Percentiles rank a stretch among this genome's conserved stretches.
Evolutionary conservation across 768 basidiomycete species (phyloP).

Genomic region (Mycena maculata): DNA sequence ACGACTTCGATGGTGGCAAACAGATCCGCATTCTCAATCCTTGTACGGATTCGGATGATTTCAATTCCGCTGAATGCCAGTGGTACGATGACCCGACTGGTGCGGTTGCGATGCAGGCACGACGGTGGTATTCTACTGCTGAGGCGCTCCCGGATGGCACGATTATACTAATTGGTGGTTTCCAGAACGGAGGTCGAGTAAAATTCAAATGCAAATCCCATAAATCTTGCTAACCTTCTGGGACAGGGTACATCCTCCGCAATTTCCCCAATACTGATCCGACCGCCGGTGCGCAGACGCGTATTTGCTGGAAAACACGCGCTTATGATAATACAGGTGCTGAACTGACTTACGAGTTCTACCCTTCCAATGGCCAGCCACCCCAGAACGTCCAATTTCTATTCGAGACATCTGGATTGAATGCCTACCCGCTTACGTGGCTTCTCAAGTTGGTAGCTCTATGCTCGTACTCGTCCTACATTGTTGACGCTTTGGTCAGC

Average conservation of each 20-base stretch:
- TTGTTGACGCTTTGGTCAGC: conserved; percentile 33
- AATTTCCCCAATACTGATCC: conserved; percentile 79
- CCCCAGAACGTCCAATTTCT: conserved; percentile 74
- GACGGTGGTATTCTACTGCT: conserved; percentile 83
- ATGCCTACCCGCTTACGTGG: conserved; percentile 80
- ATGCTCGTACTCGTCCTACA: not conserved
- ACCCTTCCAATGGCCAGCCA: conserved; percentile 67
- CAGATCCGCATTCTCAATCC: conserved; percentile 87
- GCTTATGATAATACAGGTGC: conserved; percentile 45
- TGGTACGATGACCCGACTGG: conserved; percentile 74
- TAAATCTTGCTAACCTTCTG: not conserved
- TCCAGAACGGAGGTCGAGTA: conserved; percentile 70
- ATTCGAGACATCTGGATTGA: conserved; percentile 78
- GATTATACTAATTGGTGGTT: conserved; percentile 85
- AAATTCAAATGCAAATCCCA: not conserved
- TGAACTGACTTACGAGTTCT: conserved; percentile 88
- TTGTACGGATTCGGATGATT: conserved; percentile 64
- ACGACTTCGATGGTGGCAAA: conserved; percentile 83
- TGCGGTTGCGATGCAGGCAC: conserved; percentile 69
- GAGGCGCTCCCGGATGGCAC: conserved; percentile 82
- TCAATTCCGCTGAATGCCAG: conserved; percentile 62
- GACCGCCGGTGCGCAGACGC: conserved; percentile 51
- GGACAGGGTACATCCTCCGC: conserved; percentile 68
- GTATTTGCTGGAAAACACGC: too few relatives aligned
- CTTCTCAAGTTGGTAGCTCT: conserved; percentile 56